These are phyloP conservation scores for Eucalyptus viminalis DNA, from an alignment of 345 rosid genomes.

Conservation along the genomic window DNA sequence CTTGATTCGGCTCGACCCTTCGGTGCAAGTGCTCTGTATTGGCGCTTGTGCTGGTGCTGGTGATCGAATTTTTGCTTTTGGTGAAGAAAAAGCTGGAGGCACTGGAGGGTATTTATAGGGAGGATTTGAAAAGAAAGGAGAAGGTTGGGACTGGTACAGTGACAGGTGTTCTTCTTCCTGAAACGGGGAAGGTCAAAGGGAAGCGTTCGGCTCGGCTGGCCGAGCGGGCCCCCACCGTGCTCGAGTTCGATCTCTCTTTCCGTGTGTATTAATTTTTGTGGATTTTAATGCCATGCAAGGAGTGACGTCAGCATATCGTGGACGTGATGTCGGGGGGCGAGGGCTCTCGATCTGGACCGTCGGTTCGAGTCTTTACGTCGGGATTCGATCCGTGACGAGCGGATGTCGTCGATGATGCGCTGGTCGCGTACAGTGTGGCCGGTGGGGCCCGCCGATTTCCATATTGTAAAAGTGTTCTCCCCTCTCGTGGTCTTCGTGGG, in stretches of 20 bases:
- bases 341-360: background rate
- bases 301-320: background rate
- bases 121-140: background rate
- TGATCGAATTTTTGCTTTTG: background rate
- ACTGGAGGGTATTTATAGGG: background rate
- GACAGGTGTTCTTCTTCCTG: background rate
- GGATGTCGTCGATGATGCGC: background rate
- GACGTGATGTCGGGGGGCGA: background rate
- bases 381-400: background rate
- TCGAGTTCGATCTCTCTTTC: background rate
- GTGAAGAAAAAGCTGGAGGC: background rate
- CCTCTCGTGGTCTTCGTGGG: background rate
- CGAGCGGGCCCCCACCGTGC: slow-evolving; percentile 13
- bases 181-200: slow-evolving; percentile 19
- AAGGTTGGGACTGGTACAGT: background rate
- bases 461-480: background rate
- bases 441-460: background rate
- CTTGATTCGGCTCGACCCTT: background rate
- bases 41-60: background rate
- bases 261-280: background rate
- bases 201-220: slow-evolving; percentile 34
- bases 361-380: background rate
- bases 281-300: background rate
- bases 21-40: background rate
- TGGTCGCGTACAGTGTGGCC: background rate